Base-by-base conservation (phyloP, 2,329 filamentous ascomycete species). In the Neocucurbitaria cava region DNA sequence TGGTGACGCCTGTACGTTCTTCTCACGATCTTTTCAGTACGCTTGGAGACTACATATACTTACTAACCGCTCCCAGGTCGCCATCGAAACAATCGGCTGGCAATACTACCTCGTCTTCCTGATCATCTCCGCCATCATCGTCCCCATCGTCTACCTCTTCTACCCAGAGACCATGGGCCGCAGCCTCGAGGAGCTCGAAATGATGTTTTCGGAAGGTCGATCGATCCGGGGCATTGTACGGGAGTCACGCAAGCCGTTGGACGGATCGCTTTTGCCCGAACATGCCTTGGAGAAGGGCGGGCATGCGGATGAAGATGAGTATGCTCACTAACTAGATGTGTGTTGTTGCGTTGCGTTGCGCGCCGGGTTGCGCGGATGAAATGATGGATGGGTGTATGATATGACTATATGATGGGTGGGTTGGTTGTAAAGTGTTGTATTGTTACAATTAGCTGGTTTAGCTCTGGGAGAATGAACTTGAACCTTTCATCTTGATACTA, bases 51-150 rank as follows among this genome's bases (percentile, higher is more conserved):
- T n/a, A n/a, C n/a, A n/a, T n/a, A n/a, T n/a, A n/a, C n/a, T n/a
- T n/a, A n/a, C n/a, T n/a, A n/a, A n/a, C n/a, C 21, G 6, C 13
- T 6, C 18, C 11, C 13, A 49, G 52, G 76, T 82, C 7, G 81
- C 79, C 9, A 78, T 83, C 42, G 72, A 77, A 47, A 81, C 71
- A 2, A 84, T 87, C 52, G 79, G 79, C 15, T 85, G 79, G 70
- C 69, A 74, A 53, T 83, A 82, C 69, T 83, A 82, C 68, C 79
- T 84, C 26, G 76, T 83, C 28, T 84, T 79, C 62, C 78, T 81
- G 35, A 72, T 75, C 52, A 76, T 83, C 51, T 76, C 76, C 7
- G 76, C 76, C 18, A 78, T 76, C 64, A 78, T 83, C 26, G 76
- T 80, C 3, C 56, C 81, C 15, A 66, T 73, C 3, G 78, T 82